Evolutionary conservation across 345 rosid species (phyloP), one percentile per base, ranked within the genome.

Genomic region (Ceriops zippeliana): DNA sequence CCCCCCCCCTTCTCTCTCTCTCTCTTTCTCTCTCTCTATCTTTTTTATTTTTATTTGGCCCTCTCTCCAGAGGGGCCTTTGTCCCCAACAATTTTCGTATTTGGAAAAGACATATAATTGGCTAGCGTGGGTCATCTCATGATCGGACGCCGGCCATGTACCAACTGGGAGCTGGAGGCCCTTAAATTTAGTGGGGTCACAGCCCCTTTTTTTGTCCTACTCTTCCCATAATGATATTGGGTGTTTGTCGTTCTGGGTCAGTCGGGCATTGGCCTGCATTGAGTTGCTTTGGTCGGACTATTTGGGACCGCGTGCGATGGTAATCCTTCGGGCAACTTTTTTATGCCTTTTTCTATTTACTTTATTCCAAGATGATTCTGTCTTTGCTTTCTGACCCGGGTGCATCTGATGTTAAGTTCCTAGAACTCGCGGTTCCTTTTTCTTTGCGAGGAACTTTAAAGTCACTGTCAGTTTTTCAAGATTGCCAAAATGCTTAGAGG

Each of bases 311-410:
- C 52, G 65, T 65, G 11, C 5, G 10, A n/a, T 17, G 46, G 22
- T 71, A 42, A 61, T 68, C 58, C 69, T 63, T 13, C 24, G 56
- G 61, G 63, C 28, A 8, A 52, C 62, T 68, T 70, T 70, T 65
- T 4, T 30, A 30, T 7, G 66, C 52, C 69, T 62, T 75, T 76
- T 78, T 57, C 21, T 24, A 65, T 26, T 46, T 35, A 61, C 73
- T 81, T 58, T 73, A 66, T 57, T 58, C 58, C 56, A 42, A 27
- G 20, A 67, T 57, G 70, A 75, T 73, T 63, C 74, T 73, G 61
- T 61, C 52, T 70, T 58, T 10, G 27, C 67, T 67, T 72, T 70
- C 34, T 52, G 72, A 54, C 61, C 42, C 61, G 61, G 1, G 49
- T 42, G 49, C 49, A 13, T 28, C 4, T 15, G 16, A 22, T 56